Evolutionary conservation across 768 basidiomycete species (phyloP).

Genomic region (Leucosporidium scottii): DNA sequence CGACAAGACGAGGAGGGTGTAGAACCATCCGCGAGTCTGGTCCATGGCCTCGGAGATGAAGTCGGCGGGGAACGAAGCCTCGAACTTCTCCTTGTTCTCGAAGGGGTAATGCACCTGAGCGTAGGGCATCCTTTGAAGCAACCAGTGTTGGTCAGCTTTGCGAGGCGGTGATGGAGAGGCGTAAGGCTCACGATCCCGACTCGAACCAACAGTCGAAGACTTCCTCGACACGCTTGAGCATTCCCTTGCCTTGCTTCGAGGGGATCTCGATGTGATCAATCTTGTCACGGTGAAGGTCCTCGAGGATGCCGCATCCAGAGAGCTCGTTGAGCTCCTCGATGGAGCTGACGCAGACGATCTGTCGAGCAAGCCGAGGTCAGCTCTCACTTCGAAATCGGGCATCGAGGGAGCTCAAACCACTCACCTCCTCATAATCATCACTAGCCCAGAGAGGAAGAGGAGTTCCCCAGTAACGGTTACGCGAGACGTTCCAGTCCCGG

Average conservation of each 20-base stretch:
- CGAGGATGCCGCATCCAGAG: constrained; percentile 75
- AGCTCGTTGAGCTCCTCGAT: constrained; percentile 77
- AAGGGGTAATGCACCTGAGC: constrained; percentile 97
- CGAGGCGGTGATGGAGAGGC: background rate
- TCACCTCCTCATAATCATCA: constrained; percentile 82
- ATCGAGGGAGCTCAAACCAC: background rate
- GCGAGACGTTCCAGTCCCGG: constrained; percentile 98
- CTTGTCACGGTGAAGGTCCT: constrained; percentile 84
- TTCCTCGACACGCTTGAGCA: constrained; percentile 82
- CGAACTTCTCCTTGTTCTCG: constrained; percentile 85
- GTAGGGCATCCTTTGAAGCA: constrained; percentile 77
- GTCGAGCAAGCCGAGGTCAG: background rate
- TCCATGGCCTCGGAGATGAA: constrained; percentile 98
- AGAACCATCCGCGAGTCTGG: constrained; percentile 99
- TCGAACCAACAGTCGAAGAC: constrained; percentile 99
- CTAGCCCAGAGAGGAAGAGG: constrained; percentile 95
- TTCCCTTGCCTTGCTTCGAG: constrained; percentile 77
- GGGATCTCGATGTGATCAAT: constrained; percentile 97
- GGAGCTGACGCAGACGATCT: constrained; percentile 67
- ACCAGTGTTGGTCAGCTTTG: background rate
- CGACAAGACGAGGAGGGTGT: constrained; percentile 90
- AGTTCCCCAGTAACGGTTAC: constrained; percentile 98
- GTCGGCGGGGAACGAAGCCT: constrained; percentile 81
- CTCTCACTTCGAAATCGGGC: background rate
- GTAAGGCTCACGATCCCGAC: constrained; percentile 71